phyloP scores from a whole-genome alignment of 2,329 filamentous ascomycete genomes.

The Blastomyces silverae region DNA sequence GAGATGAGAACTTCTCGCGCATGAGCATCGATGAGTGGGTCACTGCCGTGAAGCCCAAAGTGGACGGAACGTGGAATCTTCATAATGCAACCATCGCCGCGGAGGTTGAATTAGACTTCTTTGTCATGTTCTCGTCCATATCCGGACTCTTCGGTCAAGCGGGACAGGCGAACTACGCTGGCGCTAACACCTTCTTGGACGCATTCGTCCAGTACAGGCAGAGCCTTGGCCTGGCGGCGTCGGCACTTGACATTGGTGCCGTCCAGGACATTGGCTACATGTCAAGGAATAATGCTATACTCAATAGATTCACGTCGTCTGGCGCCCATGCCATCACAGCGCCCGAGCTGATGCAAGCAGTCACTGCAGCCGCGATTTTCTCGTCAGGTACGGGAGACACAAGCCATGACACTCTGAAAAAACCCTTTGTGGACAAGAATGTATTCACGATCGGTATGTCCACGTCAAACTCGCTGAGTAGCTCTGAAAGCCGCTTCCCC shows the following conservation, averaged over 20 bases:
- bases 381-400: slow-evolving; percentile 25
- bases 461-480: not conserved
- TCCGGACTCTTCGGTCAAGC: slow-evolving; percentile 23
- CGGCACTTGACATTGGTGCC: slow-evolving; percentile 28
- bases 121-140: slow-evolving; percentile 25
- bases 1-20: not conserved
- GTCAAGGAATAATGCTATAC: not conserved
- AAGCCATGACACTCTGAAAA: not conserved
- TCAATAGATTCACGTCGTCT: too few species aligned
- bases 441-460: slow-evolving; percentile 1
- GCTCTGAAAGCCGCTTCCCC: slow-evolving; percentile 2
- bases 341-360: too few species aligned
- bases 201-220: slow-evolving; percentile 21
- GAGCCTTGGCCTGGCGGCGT: slow-evolving; percentile 18
- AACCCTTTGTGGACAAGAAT: slow-evolving; percentile 3
- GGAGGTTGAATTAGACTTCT: slow-evolving; percentile 18
- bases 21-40: slow-evolving; percentile 25
- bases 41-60: slow-evolving; percentile 18
- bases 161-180: slow-evolving; percentile 26
- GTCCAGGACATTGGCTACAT: slow-evolving; percentile 30
- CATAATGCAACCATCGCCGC: slow-evolving; percentile 13
- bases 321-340: too few species aligned
- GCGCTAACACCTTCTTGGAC: slow-evolving; percentile 26
- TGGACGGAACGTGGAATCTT: slow-evolving; percentile 23
- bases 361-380: slow-evolving; percentile 34